Base-by-base conservation (phyloP, 2,329 filamentous ascomycete species). In the Pseudohalonectria lignicola region DNA sequence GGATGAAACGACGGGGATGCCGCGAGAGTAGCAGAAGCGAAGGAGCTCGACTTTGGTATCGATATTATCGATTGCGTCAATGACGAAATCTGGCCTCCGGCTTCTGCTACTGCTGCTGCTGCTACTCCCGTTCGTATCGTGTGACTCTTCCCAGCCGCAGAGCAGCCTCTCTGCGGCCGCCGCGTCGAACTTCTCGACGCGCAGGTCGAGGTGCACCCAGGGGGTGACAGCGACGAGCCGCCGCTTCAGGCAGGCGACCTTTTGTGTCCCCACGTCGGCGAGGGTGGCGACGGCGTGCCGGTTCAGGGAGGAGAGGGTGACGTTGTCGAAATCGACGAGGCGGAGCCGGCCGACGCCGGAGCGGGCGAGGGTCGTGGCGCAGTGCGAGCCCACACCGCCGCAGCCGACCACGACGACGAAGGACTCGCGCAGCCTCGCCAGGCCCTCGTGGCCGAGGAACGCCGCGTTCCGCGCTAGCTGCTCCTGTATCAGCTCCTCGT, bases 61-160 rank as follows among this genome's bases (percentile, higher is more conserved):
- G 45, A 98, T 96, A 54, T 98, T 96, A 60, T 98, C 92, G 47
- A 98, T 98, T 17, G 90, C 93, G 60, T 98, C 92, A 26, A 98
- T 76, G n/a, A 98, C 78, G 52, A 81, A 98, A 50, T 90, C 82
- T 1, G 88, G 87, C 49, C n/a, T 31, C 70, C 53, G 71, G 1
- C 20, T 21, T n/a, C n/a, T n/a, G n/a, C n/a, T n/a, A n/a, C n/a
- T n/a, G n/a, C n/a, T n/a, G n/a, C n/a, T n/a, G n/a, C n/a, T n/a
- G n/a, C n/a, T n/a, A n/a, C n/a, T n/a, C 7, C 11, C 17, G 21
- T 11, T n/a, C n/a, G 12, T 10, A 6, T 13, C 38, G 7, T 34
- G 74, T 13, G 67, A 76, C 5, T 60, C 66, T 31, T 63, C 66
- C 79, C 86, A 87, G 0, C 75, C 66, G 0, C 64, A 75, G 31